Evolutionary conservation across 202 grass and related monocot species (phyloP), one percentile per base, ranked within the genome.

Genomic region (Cymbopogon flexuosus): DNA sequence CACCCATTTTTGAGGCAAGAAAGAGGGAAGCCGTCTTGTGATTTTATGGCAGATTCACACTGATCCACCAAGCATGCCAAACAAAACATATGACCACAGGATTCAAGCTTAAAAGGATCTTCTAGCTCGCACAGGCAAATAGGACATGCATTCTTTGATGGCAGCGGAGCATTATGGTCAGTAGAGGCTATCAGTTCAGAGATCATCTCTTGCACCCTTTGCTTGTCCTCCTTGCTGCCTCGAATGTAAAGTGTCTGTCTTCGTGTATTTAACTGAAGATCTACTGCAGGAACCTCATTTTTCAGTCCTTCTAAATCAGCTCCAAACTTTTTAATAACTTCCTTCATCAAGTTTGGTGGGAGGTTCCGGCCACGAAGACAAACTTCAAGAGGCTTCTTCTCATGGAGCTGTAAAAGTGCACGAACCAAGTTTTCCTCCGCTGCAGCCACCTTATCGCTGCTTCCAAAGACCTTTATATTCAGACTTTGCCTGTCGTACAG

Each of bases 41-140:
- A 91, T 61, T 86, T 90, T 22, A 86, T 79, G 33, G 87, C 49
- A 24, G 86, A 93, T 82, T 95, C 96, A 63, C 90, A 91, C 76
- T 95, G 96, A 84, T 91, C 92, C 69, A 95, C 79, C 78, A 95
- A 89, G 67, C 96, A 98, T 68, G 86, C 65, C 69, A 66, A 83
- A 76, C 92, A 98, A 86, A 89, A 95, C 16, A 65, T 77, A 35
- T 98, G 96, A 11, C 88, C 96, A 86, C 92, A 98, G 34, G 96
- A 88, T 83, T 98, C 90, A 23, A 98, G 84, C 69, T 82, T 85
- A 84, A 93, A 95, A 39, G 96, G 92, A 63, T 98, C 88, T 31
- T 95, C 92, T n/a, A 87, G 74, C 58, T 98, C 92, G 12, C 96
- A 98, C 49, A 95, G 76, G 83, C 96, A 98, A 67, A 98, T 91